Evolutionary conservation across 2,329 filamentous ascomycete species (phyloP).

Genomic region (Whalleya microplaca): DNA sequence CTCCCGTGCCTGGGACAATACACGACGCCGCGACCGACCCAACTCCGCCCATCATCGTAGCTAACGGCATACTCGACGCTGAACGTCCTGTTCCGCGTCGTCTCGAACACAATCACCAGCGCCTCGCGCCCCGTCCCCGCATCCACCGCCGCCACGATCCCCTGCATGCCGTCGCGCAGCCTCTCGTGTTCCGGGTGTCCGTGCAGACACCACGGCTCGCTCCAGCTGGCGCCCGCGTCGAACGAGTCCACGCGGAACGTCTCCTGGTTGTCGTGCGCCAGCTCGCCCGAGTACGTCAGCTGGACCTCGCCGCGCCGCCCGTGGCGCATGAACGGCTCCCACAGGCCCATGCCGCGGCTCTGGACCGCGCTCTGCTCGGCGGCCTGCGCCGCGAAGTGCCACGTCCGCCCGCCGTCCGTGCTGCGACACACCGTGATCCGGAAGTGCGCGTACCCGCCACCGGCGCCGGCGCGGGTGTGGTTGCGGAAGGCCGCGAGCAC

Average conservation of each 20-base stretch:
- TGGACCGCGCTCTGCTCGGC: constrained; percentile 45
- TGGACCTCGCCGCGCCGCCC: constrained; percentile 43
- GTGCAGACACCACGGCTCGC: constrained; percentile 39
- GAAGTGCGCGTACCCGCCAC: constrained; percentile 43
- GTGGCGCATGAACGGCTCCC: constrained; percentile 55
- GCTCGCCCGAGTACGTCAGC: constrained; percentile 51
- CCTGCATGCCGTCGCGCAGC: constrained; percentile 50
- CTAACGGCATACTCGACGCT: constrained; percentile 49
- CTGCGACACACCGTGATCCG: constrained; percentile 55
- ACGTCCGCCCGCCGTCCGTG: constrained; percentile 46
- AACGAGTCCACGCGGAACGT: constrained; percentile 51
- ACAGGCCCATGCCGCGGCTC: constrained; percentile 48
- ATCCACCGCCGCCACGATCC: constrained; percentile 40
- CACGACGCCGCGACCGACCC: constrained; percentile 45
- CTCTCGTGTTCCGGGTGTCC: constrained; percentile 41
- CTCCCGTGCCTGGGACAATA: constrained; percentile 42
- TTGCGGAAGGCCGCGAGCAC: constrained; percentile 54
- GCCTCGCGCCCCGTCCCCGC: constrained; percentile 40
- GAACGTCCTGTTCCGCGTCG: constrained; percentile 45
- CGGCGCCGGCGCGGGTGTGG: constrained; percentile 43
- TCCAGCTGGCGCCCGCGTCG: constrained; percentile 49
- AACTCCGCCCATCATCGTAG: constrained; percentile 47
- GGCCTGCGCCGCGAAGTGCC: constrained; percentile 49
- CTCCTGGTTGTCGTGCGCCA: constrained; percentile 50
- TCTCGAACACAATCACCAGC: constrained; percentile 51